These are phyloP conservation scores for Copromyces sp. DNA, from an alignment of 495 filamentous ascomycete genomes.

Conservation along the genomic window DNA sequence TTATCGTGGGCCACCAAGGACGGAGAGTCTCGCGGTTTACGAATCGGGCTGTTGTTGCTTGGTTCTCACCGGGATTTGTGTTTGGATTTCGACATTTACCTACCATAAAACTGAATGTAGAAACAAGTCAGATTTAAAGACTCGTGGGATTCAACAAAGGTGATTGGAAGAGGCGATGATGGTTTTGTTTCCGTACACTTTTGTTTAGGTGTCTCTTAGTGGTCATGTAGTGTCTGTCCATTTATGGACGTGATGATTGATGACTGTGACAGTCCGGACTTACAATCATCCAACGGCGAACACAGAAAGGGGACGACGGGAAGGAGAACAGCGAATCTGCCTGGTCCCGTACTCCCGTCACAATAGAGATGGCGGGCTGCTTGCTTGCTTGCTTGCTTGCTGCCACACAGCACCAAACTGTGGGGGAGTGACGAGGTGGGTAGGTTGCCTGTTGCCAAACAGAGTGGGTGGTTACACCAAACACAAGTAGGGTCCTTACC, in stretches of 20 bases:
- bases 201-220: not conserved
- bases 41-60: not conserved
- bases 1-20: not conserved
- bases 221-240: not conserved
- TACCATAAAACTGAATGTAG: not conserved
- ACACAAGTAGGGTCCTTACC: not conserved
- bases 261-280: not conserved
- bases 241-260: not conserved
- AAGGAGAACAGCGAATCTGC: not conserved
- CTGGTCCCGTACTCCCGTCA: not conserved
- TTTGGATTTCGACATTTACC: not conserved
- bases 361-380: not conserved
- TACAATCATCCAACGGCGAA: not conserved
- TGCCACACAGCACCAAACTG: not conserved
- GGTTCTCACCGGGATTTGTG: not conserved
- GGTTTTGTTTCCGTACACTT: not conserved
- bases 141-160: not conserved
- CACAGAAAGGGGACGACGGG: not conserved
- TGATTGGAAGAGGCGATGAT: not conserved
- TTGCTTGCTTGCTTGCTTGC: not conserved
- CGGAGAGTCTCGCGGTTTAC: not conserved
- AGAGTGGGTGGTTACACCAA: not conserved
- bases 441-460: not conserved
- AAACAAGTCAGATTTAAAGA: not conserved
- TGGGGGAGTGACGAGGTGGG: not conserved